phyloP scores from a whole-genome alignment of 108 stramenopile genomes.

The Conticribra weissflogii region DNA sequence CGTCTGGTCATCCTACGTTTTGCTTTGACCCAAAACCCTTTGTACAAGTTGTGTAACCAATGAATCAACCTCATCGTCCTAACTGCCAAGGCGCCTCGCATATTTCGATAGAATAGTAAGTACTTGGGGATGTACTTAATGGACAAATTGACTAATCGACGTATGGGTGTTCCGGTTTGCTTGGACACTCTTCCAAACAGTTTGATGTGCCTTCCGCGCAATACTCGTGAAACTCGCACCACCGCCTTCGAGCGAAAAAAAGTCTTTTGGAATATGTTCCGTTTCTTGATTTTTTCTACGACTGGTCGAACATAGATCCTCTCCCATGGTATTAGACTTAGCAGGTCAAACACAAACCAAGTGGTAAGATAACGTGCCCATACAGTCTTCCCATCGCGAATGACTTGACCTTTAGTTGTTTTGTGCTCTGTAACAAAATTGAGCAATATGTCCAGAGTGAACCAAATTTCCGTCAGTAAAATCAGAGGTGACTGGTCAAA shows the following conservation, averaged over 20 bases:
- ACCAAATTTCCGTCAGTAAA: conserved; percentile 75
- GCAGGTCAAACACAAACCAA: conserved; percentile 83
- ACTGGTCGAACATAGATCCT: conserved; percentile 75
- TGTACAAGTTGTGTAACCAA: conserved; percentile 67
- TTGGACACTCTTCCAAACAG: conserved; percentile 75
- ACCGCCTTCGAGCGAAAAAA: conserved; percentile 86
- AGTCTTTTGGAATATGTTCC: conserved; percentile 67
- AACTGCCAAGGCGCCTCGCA: conserved; percentile 72
- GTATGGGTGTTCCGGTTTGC: conserved; percentile 63
- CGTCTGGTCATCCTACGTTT: conserved; percentile 25
- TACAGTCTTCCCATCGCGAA: conserved; percentile 65
- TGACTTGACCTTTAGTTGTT: conserved; percentile 59
- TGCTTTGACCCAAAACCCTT: conserved; percentile 53
- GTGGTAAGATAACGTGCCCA: conserved; percentile 87
- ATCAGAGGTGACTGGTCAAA: conserved; percentile 63
- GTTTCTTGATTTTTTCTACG: conserved; percentile 76
- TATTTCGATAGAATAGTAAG: conserved; percentile 75
- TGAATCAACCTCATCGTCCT: conserved; percentile 72
- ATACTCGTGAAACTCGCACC: conserved; percentile 65
- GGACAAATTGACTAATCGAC: conserved; percentile 61
- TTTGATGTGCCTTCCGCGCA: conserved; percentile 76
- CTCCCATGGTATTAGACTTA: conserved; percentile 83
- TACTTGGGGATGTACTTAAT: conserved; percentile 90
- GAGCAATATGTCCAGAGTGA: conserved; percentile 77
- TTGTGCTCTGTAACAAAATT: conserved; percentile 86